Evolutionary conservation across 305 asterid species (phyloP).

Genomic region (Solanum hybrid): DNA sequence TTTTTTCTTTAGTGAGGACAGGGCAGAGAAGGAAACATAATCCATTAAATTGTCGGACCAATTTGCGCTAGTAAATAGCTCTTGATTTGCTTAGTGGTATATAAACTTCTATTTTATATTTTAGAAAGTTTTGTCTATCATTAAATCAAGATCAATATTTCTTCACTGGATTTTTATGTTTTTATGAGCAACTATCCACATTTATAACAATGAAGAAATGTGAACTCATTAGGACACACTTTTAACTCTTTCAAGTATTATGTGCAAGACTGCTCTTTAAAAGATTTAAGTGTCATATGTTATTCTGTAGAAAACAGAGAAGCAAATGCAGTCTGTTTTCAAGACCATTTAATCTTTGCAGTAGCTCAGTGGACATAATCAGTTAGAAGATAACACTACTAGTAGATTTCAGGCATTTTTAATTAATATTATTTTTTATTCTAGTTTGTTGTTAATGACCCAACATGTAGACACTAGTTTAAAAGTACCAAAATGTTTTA

Average conservation of each 20-base stretch:
- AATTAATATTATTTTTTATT: neutral
- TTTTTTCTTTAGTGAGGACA: neutral
- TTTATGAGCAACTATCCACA: neutral
- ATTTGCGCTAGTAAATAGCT: neutral
- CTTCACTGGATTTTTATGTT: neutral
- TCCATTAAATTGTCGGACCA: neutral
- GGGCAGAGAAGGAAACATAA: neutral
- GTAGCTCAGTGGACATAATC: neutral
- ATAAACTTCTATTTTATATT: neutral
- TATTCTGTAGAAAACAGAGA: neutral
- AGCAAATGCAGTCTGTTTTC: neutral
- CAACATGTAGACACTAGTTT: neutral
- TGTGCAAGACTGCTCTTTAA: neutral
- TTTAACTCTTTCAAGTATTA: neutral
- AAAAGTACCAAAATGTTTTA: neutral
- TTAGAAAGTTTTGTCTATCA: neutral
- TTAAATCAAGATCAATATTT: neutral
- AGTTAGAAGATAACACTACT: neutral
- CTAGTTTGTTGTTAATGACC: neutral
- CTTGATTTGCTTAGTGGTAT: neutral
- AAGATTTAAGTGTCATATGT: neutral
- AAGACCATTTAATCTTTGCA: neutral
- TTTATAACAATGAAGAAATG: neutral
- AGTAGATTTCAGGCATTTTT: neutral
- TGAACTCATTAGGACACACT: neutral